phyloP scores from a whole-genome alignment of 1,139 yeast species.

The Protomyces lactucae-debilis region DNA sequence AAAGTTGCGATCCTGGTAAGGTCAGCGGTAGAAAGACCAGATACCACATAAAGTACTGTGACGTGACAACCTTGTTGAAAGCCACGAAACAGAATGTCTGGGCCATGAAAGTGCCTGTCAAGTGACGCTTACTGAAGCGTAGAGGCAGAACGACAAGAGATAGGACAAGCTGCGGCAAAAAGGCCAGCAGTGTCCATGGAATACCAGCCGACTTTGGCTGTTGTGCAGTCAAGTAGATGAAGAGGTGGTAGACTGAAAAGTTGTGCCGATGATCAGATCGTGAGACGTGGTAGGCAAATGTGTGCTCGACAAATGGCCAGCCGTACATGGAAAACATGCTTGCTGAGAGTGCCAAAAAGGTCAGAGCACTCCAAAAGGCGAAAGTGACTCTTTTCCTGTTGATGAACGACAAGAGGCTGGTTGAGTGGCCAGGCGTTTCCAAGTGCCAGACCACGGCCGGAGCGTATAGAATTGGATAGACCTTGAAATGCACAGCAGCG shows the following conservation, averaged over 20 bases:
- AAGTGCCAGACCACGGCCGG: slow-evolving; percentile 51
- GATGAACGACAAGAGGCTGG: background rate
- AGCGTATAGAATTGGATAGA: slow-evolving; percentile 81
- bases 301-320: slow-evolving; percentile 48
- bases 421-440: slow-evolving; percentile 45
- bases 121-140: slow-evolving; percentile 49
- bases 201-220: slow-evolving; percentile 24
- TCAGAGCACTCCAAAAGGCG: background rate
- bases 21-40: slow-evolving; percentile 74
- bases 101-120: slow-evolving; percentile 66
- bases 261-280: slow-evolving; percentile 92
- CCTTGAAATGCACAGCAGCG: slow-evolving; percentile 77
- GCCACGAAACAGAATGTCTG: slow-evolving; percentile 89
- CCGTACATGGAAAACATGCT: slow-evolving; percentile 28
- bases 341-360: slow-evolving; percentile 17
- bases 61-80: slow-evolving; percentile 89
- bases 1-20: slow-evolving; percentile 47
- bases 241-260: slow-evolving; percentile 78
- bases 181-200: slow-evolving; percentile 46
- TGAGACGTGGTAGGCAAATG: slow-evolving; percentile 76
- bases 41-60: slow-evolving; percentile 90
- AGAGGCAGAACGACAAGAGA: slow-evolving; percentile 60
- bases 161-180: slow-evolving; percentile 71
- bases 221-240: slow-evolving; percentile 48
- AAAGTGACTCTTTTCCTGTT: slow-evolving; percentile 9